Evolutionary conservation across 257 asterid genomes (phyloP).

Genomic region (Petunia secreta): DNA sequence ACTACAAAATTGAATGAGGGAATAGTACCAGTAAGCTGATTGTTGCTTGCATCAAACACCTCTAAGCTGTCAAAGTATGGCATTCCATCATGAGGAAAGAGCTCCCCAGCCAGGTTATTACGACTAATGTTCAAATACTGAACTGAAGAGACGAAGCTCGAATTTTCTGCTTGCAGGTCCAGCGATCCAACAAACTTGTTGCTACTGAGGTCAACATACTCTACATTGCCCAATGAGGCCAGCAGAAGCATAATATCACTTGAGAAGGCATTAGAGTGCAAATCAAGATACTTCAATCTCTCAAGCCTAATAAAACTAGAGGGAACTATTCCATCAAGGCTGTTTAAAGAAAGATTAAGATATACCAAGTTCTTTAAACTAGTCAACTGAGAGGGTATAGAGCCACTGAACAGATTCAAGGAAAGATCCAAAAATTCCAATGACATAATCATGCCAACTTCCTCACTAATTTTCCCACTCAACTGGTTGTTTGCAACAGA

Average conservation of each 20-base stretch:
- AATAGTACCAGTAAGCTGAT: constrained; percentile 59
- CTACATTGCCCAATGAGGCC: constrained; percentile 52
- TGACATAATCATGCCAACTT: constrained; percentile 46
- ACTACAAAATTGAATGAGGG: constrained; percentile 79
- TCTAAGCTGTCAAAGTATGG: constrained; percentile 76
- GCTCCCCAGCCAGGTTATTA: constrained; percentile 67
- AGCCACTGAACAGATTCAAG: constrained; percentile 55
- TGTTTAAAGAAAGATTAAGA: constrained; percentile 54
- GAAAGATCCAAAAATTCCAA: constrained; percentile 67
- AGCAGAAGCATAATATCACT: constrained; percentile 66
- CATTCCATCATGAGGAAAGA: constrained; percentile 85
- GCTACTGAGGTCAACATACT: constrained; percentile 69
- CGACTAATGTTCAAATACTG: constrained; percentile 61
- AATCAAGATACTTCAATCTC: constrained; percentile 63
- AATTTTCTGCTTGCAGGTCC: constrained; percentile 61
- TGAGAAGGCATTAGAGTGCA: constrained; percentile 60
- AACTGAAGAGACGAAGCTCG: constrained; percentile 64
- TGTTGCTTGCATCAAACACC: constrained; percentile 77
- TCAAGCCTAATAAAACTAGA: constrained; percentile 51
- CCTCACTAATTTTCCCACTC: constrained; percentile 57
- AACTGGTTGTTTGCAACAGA: constrained; percentile 62
- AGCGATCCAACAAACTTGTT: constrained; percentile 66
- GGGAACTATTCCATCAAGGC: constrained; percentile 55
- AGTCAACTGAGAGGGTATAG: constrained; percentile 51
- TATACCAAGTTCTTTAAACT: constrained; percentile 44